Evolutionary conservation across 306 rosid genomes (phyloP).

Genomic region (Casuarina cunninghamiana): DNA sequence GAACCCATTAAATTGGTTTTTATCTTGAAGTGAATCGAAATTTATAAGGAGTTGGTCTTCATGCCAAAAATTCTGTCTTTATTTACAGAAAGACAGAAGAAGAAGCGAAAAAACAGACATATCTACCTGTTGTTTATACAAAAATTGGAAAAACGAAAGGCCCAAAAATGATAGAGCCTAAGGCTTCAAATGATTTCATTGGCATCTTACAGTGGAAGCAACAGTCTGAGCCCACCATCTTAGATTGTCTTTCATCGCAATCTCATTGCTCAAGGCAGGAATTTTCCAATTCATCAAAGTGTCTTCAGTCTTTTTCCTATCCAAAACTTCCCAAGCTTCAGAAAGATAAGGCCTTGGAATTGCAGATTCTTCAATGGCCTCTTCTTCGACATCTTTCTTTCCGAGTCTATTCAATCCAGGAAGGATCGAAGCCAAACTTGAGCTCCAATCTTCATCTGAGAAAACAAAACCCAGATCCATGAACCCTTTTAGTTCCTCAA

Average conservation of each 20-base stretch:
- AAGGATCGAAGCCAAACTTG: conserved; percentile 74
- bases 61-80: no score
- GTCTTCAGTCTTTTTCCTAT: conserved; percentile 45
- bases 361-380: conserved; percentile 23
- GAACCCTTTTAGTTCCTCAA: conserved; percentile 85
- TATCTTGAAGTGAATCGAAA: no score
- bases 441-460: conserved; percentile 71
- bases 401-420: conserved; percentile 86
- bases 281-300: conserved; percentile 66
- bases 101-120: no score
- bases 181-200: not conserved
- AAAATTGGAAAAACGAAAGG: not conserved
- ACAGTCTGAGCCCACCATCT: conserved; percentile 82
- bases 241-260: conserved; percentile 68
- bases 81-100: no score
- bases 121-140: not conserved
- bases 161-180: not conserved
- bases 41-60: no score
- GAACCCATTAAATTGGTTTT: no score
- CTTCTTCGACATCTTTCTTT: conserved; percentile 38
- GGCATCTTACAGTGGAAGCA: conserved; percentile 76
- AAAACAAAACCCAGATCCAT: conserved; percentile 90
- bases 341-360: conserved; percentile 85
- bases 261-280: conserved; percentile 53
- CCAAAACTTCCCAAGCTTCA: conserved; percentile 69